Percentiles rank a stretch among this genome's conserved stretches.
These are phyloP conservation scores for Pyronema domesticum DNA, from an alignment of 495 filamentous ascomycete species.

Conservation along the genomic window DNA sequence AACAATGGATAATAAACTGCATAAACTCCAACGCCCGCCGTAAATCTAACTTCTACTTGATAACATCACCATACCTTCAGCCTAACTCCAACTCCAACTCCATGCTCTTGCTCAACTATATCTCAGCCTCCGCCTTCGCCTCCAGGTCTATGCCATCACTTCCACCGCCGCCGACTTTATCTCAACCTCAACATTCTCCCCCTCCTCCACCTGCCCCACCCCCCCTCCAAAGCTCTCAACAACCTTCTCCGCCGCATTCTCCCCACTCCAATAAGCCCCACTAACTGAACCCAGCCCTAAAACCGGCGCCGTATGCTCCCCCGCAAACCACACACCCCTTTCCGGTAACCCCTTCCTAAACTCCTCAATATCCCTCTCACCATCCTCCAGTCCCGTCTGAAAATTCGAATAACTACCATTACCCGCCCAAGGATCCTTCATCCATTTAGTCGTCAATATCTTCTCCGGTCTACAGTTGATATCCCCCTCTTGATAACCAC, in stretches of 20 bases:
- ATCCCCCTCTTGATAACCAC: too few relatives aligned
- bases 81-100: too few relatives aligned
- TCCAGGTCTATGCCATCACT: not conserved
- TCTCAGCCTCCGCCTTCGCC: not conserved
- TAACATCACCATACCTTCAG: too few relatives aligned
- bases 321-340: conserved; percentile 72
- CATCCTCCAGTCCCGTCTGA: conserved; percentile 55
- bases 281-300: conserved; percentile 72
- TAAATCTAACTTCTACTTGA: too few relatives aligned
- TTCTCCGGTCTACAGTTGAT: conserved; percentile 46
- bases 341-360: conserved; percentile 53
- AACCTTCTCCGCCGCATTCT: conserved; percentile 54
- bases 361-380: conserved; percentile 51
- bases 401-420: conserved; percentile 87
- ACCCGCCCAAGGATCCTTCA: conserved; percentile 63
- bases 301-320: conserved; percentile 87
- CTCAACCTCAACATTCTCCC: not conserved
- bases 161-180: not conserved
- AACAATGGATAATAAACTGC: too few relatives aligned
- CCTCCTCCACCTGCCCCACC: not conserved
- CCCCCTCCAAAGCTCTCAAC: conserved; percentile 19
- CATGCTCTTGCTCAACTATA: not conserved
- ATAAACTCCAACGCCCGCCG: too few relatives aligned
- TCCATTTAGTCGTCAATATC: conserved; percentile 60
- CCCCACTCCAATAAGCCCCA: conserved; percentile 85